Conservation (phyloP, 2,329 filamentous ascomycete species). For the Penicillium griseofulvum region DNA sequence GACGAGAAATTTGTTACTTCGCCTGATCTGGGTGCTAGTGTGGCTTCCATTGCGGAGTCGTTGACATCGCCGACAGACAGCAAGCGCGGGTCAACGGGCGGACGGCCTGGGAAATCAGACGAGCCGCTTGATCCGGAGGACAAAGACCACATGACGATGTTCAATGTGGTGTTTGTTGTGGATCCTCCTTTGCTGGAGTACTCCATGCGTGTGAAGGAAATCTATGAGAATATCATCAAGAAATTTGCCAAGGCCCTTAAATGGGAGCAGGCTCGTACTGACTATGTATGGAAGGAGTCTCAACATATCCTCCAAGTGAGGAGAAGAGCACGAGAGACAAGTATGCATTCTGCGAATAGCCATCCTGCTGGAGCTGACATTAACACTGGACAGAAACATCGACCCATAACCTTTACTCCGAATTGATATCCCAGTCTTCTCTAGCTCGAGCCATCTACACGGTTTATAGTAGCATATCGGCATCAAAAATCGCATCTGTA, state of each 20-base stretch:
- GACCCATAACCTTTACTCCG: slow-evolving; percentile 40
- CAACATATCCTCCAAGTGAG: slow-evolving; percentile 78
- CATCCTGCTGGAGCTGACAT: slow-evolving; percentile 14
- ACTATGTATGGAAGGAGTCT: slow-evolving; percentile 89
- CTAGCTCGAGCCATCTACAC: slow-evolving; percentile 79
- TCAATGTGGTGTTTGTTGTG: slow-evolving; percentile 91
- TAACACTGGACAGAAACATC: slow-evolving; percentile 30
- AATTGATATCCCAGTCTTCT: slow-evolving; percentile 62
- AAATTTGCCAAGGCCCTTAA: slow-evolving; percentile 91
- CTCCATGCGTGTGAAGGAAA: slow-evolving; percentile 68
- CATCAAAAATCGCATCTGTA: slow-evolving; percentile 81
- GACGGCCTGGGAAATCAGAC: slow-evolving; percentile 21
- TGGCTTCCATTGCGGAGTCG: slow-evolving; percentile 30
- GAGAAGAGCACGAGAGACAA: slow-evolving; percentile 70
- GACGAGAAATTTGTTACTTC: slow-evolving; percentile 29
- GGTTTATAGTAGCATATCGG: slow-evolving; percentile 75
- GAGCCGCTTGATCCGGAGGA: slow-evolving; percentile 35
- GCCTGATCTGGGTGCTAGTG: slow-evolving; percentile 29
- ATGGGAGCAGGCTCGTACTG: slow-evolving; percentile 83
- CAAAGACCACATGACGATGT: slow-evolving; percentile 82
- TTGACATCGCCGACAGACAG: slow-evolving; percentile 22
- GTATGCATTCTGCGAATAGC: slow-evolving; percentile 19
- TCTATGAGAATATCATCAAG: slow-evolving; percentile 86
- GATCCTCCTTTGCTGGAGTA: slow-evolving; percentile 76
- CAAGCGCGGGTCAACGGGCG: slow-evolving; percentile 26